A percentile compares a stretch with the other conserved stretches of the same genome.
Conservation (phyloP, 371 early-diverging fungal genomes). For the Thermomucor indicae-seudaticae region DNA sequence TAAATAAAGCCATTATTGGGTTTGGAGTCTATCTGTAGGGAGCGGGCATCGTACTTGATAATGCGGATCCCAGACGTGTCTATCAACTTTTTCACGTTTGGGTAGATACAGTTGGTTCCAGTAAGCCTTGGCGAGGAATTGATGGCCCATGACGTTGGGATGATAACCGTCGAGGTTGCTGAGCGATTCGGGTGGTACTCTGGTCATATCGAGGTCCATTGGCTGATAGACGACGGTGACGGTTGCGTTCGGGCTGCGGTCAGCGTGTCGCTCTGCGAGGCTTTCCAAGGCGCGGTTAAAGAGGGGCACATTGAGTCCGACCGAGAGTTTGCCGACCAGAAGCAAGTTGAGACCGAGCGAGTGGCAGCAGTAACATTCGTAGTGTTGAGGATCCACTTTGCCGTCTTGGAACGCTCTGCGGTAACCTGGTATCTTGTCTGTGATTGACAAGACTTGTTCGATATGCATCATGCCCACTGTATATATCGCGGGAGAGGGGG, state of each 20-base stretch:
- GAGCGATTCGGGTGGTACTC: slow-evolving; percentile 9
- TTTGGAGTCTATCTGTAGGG: slow-evolving; percentile 13
- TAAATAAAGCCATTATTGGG: neutral
- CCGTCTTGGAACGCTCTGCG: slow-evolving; percentile 17
- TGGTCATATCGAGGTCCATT: slow-evolving; percentile 4
- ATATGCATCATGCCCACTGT: slow-evolving; percentile 17
- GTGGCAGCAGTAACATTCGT: slow-evolving; percentile 29
- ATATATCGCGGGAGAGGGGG: too few relatives aligned
- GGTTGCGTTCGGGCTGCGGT: neutral
- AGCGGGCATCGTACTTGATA: slow-evolving; percentile 22
- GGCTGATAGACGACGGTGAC: slow-evolving; percentile 25
- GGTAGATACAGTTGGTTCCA: slow-evolving; percentile 10
- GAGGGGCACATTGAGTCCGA: neutral
- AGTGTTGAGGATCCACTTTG: slow-evolving; percentile 13
- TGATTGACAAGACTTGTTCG: slow-evolving; percentile 7
- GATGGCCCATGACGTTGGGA: slow-evolving; percentile 21
- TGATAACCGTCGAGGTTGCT: slow-evolving; percentile 38
- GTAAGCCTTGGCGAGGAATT: slow-evolving; percentile 18
- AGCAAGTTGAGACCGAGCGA: too few relatives aligned
- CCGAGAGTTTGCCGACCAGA: neutral
- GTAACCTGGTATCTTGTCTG: slow-evolving; percentile 17
- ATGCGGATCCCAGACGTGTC: neutral
- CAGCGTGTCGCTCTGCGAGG: slow-evolving; percentile 1
- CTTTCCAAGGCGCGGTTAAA: slow-evolving; percentile 1
- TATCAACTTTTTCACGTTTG: neutral